A percentile compares a stretch with the other conserved stretches of the same genome.
These are phyloP conservation scores for Ceratocystis smalleyi DNA, from an alignment of 2,329 filamentous ascomycete genomes.

Conservation along the genomic window DNA sequence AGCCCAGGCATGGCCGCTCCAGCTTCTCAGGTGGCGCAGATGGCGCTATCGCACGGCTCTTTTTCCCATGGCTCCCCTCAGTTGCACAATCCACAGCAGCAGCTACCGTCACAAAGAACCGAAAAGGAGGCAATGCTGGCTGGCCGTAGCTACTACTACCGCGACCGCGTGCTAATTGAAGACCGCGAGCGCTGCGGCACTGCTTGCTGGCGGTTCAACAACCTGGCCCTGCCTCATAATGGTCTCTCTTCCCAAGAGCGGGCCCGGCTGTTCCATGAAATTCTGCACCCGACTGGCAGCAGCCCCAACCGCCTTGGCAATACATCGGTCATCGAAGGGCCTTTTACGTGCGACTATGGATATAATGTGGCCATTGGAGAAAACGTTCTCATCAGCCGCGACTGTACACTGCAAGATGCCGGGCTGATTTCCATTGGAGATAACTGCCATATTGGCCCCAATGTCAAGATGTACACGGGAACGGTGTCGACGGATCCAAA, in stretches of 20 bases:
- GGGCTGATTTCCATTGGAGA: conserved; percentile 68
- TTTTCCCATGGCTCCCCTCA: conserved; percentile 25
- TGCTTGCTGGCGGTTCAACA: conserved; percentile 77
- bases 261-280: conserved; percentile 53
- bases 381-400: conserved; percentile 66
- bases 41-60: conserved; percentile 41
- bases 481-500: conserved; percentile 58
- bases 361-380: conserved; percentile 86
- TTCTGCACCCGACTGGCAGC: conserved; percentile 49
- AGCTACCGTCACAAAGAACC: conserved; percentile 28
- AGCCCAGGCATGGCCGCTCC: conserved; percentile 30
- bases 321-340: conserved; percentile 64
- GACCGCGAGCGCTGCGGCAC: conserved; percentile 75
- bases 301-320: conserved; percentile 48
- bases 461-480: conserved; percentile 72
- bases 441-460: conserved; percentile 60
- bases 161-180: conserved; percentile 58
- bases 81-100: conserved; percentile 12
- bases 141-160: conserved; percentile 65
- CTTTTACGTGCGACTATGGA: conserved; percentile 86
- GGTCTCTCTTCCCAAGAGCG: conserved; percentile 56
- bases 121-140: conserved; percentile 86
- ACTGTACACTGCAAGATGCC: conserved; percentile 79
- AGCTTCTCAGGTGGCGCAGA: conserved; percentile 31
- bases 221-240: conserved; percentile 57